These are phyloP conservation scores for Eimeria praecox DNA, from an alignment of 169 alveolate species.

Conservation along the genomic window DNA sequence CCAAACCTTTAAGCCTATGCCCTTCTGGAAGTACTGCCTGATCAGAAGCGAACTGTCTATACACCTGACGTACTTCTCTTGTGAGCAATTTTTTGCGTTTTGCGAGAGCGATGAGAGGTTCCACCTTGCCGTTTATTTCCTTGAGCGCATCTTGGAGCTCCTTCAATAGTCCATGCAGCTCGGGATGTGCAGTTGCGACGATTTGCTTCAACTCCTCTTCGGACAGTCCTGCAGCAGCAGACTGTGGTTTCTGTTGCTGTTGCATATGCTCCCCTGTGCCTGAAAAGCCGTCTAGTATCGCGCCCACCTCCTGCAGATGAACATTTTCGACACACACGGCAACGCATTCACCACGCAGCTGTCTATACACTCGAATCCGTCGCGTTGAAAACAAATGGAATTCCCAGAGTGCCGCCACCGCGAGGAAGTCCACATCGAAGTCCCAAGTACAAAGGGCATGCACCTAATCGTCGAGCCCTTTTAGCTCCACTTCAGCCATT, in stretches of 20 bases:
- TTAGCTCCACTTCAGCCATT: background rate
- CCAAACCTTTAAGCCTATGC: background rate
- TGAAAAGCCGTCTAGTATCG: conserved; percentile 55
- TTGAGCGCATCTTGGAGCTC: conserved; percentile 81
- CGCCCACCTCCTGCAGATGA: conserved; percentile 49
- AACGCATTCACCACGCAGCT: background rate
- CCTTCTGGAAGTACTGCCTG: too few species aligned
- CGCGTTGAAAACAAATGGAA: background rate
- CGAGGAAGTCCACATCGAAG: background rate
- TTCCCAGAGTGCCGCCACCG: background rate
- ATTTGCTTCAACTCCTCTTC: conserved; percentile 38
- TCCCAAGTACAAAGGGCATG: background rate
- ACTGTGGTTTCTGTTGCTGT: conserved; percentile 37
- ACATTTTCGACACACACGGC: background rate
- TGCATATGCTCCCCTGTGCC: conserved; percentile 11
- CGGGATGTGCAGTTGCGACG: conserved; percentile 83
- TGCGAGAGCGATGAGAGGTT: conserved; percentile 81
- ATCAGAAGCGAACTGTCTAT: background rate
- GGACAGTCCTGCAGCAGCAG: conserved; percentile 15
- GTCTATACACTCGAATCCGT: background rate
- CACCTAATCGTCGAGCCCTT: background rate
- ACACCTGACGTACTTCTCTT: conserved; percentile 82
- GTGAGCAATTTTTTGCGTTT: conserved; percentile 82
- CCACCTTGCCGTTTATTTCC: conserved; percentile 84
- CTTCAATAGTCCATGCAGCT: conserved; percentile 84